phyloP scores from a whole-genome alignment of 1,284 basidiomycete species.

The Malassezia globosa region DNA sequence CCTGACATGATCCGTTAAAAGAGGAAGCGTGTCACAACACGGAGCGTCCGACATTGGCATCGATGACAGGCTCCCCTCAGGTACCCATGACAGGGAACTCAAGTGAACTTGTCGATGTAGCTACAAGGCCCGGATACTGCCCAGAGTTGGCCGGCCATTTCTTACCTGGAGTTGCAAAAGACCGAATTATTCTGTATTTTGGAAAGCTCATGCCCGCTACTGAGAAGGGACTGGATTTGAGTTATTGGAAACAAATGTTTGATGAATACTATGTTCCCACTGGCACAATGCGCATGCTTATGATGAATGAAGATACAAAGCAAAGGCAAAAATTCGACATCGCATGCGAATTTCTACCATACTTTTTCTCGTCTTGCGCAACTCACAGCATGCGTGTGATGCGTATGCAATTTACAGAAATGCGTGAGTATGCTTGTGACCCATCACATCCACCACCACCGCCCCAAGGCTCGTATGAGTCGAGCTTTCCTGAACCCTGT shows the following conservation, averaged over 20 bases:
- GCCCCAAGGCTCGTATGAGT: background rate
- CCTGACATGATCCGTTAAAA: no score
- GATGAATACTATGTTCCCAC: slow-evolving; percentile 4
- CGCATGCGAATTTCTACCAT: slow-evolving; percentile 1
- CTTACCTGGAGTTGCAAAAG: background rate
- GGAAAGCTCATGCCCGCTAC: background rate
- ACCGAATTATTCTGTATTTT: background rate
- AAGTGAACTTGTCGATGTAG: background rate
- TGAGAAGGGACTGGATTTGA: background rate
- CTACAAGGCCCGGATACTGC: background rate
- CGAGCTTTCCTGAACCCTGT: slow-evolving; percentile 6
- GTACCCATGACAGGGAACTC: no score
- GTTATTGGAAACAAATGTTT: background rate
- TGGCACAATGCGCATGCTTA: background rate
- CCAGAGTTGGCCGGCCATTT: slow-evolving; percentile 2
- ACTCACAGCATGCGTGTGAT: slow-evolving; percentile 2
- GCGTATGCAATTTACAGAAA: slow-evolving; percentile 8
- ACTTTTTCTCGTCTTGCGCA: slow-evolving; percentile 11
- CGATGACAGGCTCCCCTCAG: no score
- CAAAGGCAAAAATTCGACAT: slow-evolving; percentile 7
- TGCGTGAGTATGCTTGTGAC: slow-evolving; percentile 5
- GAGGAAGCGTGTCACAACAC: no score
- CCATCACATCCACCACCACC: slow-evolving; percentile 8
- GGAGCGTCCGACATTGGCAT: no score
- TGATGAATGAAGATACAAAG: slow-evolving; percentile 6